phyloP scores from a whole-genome alignment of 78 protist species.

The Emiliania huxleyi region DNA sequence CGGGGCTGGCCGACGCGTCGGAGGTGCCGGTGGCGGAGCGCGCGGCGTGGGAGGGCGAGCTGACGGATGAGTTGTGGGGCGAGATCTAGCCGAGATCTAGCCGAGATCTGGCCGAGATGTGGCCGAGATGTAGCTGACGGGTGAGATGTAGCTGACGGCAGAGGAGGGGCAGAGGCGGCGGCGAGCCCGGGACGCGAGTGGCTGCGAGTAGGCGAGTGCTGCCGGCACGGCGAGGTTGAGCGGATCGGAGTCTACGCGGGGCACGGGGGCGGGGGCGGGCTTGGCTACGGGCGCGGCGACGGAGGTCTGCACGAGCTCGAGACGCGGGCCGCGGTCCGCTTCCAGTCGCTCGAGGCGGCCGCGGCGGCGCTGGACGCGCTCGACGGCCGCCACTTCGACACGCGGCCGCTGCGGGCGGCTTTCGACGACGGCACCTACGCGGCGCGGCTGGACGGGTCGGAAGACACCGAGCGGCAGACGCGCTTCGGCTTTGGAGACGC shows the following conservation, averaged over 20 bases:
- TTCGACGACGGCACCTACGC: neutral
- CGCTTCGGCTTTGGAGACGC: neutral
- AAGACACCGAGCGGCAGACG: neutral
- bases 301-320: neutral
- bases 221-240: neutral
- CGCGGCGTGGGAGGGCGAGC: neutral
- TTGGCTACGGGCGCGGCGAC: neutral
- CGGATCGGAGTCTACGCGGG: neutral
- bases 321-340: neutral
- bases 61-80: neutral
- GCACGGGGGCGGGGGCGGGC: neutral
- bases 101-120: too few relatives aligned
- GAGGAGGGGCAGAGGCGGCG: too few relatives aligned
- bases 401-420: neutral
- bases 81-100: too few relatives aligned
- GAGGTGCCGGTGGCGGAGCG: neutral
- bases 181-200: too few relatives aligned
- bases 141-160: too few relatives aligned
- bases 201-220: too few relatives aligned
- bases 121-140: too few relatives aligned
- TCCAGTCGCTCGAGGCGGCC: neutral
- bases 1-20: neutral
- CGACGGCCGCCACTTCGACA: neutral
- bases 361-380: neutral
- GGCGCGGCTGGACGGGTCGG: neutral